phyloP scores from a whole-genome alignment of 345 rosid genomes.

The Brassica nigra region DNA sequence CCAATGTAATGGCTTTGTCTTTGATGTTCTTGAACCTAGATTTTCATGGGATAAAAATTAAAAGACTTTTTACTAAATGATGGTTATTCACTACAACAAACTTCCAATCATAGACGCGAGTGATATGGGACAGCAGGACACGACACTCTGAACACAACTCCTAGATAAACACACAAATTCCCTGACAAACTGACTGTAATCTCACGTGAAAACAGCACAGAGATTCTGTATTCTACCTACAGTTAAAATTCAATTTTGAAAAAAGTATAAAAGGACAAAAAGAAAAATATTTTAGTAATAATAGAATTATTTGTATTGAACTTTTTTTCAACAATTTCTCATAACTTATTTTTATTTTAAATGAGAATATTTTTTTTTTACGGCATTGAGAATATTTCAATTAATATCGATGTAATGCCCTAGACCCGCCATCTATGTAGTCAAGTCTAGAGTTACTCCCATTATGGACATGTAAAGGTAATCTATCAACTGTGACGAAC shows the following conservation, averaged over 20 bases:
- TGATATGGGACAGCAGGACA: conserved; percentile 1
- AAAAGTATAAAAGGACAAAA: not conserved
- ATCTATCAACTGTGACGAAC: not conserved
- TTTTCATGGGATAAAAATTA: not conserved
- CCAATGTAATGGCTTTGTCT: conserved; percentile 92
- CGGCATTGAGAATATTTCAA: no score
- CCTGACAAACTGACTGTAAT: conserved; percentile 33
- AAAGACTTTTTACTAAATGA: not conserved
- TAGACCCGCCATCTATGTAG: conserved; percentile 19
- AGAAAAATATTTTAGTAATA: not conserved
- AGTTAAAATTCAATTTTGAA: conserved; percentile 1
- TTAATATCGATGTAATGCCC: not conserved
- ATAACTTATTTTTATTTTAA: not conserved
- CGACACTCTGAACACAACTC: conserved; percentile 19
- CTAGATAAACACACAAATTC: conserved; percentile 30
- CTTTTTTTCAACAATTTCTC: not conserved
- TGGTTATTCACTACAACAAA: not conserved
- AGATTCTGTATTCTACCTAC: conserved; percentile 27
- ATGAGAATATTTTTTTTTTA: not conserved
- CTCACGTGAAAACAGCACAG: conserved; percentile 40
- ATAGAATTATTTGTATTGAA: not conserved
- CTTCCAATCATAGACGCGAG: conserved; percentile 3
- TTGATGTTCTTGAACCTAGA: conserved; percentile 57
- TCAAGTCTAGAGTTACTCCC: conserved; percentile 15
- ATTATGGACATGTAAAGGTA: not conserved